Conservation (phyloP, 352 stramenopile genomes). For the Albugo laibachii region DNA sequence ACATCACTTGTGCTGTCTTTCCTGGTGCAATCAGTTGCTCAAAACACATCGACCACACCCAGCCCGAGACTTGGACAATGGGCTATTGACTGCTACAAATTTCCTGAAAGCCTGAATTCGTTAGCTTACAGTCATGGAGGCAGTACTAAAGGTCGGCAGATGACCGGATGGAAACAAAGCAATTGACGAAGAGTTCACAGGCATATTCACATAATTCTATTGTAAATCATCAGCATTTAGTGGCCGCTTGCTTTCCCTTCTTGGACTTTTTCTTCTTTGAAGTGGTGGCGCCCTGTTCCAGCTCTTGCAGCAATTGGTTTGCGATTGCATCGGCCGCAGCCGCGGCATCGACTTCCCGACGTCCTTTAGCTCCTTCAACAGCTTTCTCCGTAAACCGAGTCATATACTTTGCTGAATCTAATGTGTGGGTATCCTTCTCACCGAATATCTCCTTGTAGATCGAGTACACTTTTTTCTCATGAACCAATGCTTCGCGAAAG, state of each 20-base stretch:
- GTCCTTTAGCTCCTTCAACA: constrained; percentile 70
- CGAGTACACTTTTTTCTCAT: constrained; percentile 79
- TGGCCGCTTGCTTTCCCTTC: constrained; percentile 63
- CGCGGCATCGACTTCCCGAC: constrained; percentile 51
- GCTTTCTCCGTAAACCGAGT: constrained; percentile 72
- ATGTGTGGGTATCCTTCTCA: constrained; percentile 53
- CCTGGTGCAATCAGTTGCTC: too few species aligned
- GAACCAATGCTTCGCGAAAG: constrained; percentile 71
- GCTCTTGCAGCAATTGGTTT: constrained; percentile 48
- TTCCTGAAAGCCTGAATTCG: too few species aligned
- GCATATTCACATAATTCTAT: too few species aligned
- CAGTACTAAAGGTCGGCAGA: too few species aligned
- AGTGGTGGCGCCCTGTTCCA: constrained; percentile 35
- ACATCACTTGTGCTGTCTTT: too few species aligned
- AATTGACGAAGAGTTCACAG: too few species aligned
- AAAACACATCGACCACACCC: too few species aligned
- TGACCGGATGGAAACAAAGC: too few species aligned
- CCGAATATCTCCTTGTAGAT: constrained; percentile 70
- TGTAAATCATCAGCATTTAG: constrained; percentile 40
- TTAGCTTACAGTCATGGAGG: too few species aligned
- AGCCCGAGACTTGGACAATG: too few species aligned
- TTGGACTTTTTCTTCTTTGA: constrained; percentile 8
- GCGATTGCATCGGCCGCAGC: constrained; percentile 56
- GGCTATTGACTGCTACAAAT: too few species aligned
- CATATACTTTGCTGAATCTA: constrained; percentile 72